These are phyloP conservation scores for Ottelia alismoides DNA, from an alignment of 106 monocot genomes.

Conservation along the genomic window DNA sequence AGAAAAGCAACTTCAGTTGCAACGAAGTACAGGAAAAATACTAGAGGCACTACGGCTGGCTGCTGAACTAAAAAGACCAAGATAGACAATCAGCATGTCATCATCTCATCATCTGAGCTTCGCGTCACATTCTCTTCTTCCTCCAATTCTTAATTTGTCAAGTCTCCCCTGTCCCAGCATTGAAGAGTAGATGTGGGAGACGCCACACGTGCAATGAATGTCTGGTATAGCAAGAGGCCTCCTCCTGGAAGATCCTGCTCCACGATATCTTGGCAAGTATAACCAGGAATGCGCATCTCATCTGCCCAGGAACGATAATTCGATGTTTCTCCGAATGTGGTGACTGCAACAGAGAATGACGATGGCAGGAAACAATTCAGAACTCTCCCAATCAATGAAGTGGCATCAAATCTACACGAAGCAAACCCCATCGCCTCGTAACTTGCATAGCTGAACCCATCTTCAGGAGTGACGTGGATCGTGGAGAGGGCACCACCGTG, in stretches of 20 bases:
- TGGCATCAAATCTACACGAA: conserved; percentile 10
- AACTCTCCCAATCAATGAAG: conserved; percentile 23
- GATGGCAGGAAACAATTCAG: conserved; percentile 12
- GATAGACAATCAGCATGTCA: too few species aligned
- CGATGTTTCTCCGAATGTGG: conserved; percentile 6
- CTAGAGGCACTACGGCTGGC: too few species aligned
- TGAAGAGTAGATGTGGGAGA: conserved; percentile 25
- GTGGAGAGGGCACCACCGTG: conserved; percentile 37
- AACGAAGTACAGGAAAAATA: too few species aligned
- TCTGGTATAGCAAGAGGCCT: conserved; percentile 17
- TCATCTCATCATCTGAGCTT: too few species aligned
- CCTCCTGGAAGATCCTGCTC: conserved; percentile 14
- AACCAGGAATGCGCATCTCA: conserved; percentile 6
- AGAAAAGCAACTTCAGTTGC: too few species aligned
- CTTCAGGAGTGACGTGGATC: conserved; percentile 72
- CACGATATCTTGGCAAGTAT: conserved; percentile 3
- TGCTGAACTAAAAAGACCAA: too few species aligned
- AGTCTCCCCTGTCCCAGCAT: conserved; percentile 25
- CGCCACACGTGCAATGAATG: conserved; percentile 1
- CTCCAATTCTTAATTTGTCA: too few species aligned
- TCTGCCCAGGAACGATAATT: background rate
- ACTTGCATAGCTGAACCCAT: conserved; percentile 50
- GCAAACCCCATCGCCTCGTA: conserved; percentile 50
- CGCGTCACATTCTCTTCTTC: too few species aligned
- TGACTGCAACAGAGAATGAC: conserved; percentile 18